Percentiles rank a stretch among this genome's conserved stretches.
Evolutionary conservation across 805 yeast species (phyloP).

Genomic region (Brettanomyces naardenensis): DNA sequence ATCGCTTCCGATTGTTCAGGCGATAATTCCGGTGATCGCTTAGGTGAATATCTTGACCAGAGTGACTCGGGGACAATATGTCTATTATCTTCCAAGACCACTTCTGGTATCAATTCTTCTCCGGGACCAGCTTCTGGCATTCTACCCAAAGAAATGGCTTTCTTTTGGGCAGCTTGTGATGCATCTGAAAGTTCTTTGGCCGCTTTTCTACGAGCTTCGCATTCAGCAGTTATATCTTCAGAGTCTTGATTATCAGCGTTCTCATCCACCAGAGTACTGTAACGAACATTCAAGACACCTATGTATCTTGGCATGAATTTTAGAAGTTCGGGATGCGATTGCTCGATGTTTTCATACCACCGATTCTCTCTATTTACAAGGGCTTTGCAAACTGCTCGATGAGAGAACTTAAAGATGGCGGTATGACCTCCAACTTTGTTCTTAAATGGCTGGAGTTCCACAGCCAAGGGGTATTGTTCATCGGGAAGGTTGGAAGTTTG

Average conservation of each 20-base stretch:
- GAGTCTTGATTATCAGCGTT: slow-evolving; percentile 6
- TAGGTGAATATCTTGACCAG: slow-evolving; percentile 44
- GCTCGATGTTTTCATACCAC: slow-evolving; percentile 88
- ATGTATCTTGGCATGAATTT: slow-evolving; percentile 89
- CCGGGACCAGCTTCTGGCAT: slow-evolving; percentile 1
- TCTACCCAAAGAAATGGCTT: slow-evolving; percentile 3
- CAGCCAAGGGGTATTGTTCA: slow-evolving; percentile 60
- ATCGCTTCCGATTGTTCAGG: background rate
- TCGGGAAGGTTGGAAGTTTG: slow-evolving; percentile 8
- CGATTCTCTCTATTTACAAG: slow-evolving; percentile 81
- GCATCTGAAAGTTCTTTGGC: background rate
- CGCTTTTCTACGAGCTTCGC: background rate
- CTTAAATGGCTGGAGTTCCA: slow-evolving; percentile 83
- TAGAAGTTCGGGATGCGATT: slow-evolving; percentile 64
- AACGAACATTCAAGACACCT: slow-evolving; percentile 90
- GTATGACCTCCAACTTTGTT: slow-evolving; percentile 98
- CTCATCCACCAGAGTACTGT: slow-evolving; percentile 33
- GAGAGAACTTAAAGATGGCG: slow-evolving; percentile 87
- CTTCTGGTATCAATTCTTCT: slow-evolving; percentile 50
- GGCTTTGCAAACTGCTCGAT: slow-evolving; percentile 89
- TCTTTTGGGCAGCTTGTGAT: background rate
- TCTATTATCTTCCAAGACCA: slow-evolving; percentile 82
- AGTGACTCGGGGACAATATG: slow-evolving; percentile 85
- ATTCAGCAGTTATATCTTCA: slow-evolving; percentile 5
- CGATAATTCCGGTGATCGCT: slow-evolving; percentile 4